phyloP scores from a whole-genome alignment of 1,284 basidiomycete genomes.

The Mycena citricolor region DNA sequence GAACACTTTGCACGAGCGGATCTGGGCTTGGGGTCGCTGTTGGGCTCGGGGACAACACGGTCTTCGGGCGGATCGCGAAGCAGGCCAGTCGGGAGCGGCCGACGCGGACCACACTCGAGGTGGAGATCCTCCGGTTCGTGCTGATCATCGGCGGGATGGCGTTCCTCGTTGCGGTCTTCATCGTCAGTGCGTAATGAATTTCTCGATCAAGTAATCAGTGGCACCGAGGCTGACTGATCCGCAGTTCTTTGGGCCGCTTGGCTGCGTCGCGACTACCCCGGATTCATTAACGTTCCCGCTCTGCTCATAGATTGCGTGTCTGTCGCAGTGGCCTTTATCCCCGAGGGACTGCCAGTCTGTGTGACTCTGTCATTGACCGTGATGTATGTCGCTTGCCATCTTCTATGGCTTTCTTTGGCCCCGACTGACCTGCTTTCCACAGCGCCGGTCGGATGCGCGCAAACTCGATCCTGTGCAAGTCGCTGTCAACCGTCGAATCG shows the following conservation, averaged over 20 bases:
- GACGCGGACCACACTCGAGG: constrained; percentile 42
- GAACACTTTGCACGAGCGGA: constrained; percentile 59
- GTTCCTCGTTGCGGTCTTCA: constrained; percentile 43
- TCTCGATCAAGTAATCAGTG: constrained; percentile 7
- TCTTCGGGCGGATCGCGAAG: constrained; percentile 58
- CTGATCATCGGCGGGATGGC: constrained; percentile 43
- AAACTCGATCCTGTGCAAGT: constrained; percentile 60
- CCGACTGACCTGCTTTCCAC: constrained; percentile 1
- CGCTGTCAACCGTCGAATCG: constrained; percentile 89
- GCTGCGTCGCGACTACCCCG: constrained; percentile 44
- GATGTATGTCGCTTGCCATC: constrained; percentile 17
- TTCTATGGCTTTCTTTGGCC: not conserved
- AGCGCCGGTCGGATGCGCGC: constrained; percentile 52
- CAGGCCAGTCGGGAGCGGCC: constrained; percentile 46
- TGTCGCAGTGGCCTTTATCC: constrained; percentile 60
- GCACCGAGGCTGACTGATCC: not conserved
- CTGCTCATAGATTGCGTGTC: constrained; percentile 64
- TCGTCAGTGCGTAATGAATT: constrained; percentile 49
- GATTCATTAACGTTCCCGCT: constrained; percentile 53
- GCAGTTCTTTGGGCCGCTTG: constrained; percentile 54
- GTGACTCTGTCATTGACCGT: constrained; percentile 49
- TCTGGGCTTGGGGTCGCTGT: constrained; percentile 55
- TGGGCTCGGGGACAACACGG: constrained; percentile 56
- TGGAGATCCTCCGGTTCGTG: constrained; percentile 44
- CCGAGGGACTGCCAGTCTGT: constrained; percentile 48